Evolutionary conservation across 148 eudicot genomes (phyloP).

Genomic region (Fagopyrum tataricum): DNA sequence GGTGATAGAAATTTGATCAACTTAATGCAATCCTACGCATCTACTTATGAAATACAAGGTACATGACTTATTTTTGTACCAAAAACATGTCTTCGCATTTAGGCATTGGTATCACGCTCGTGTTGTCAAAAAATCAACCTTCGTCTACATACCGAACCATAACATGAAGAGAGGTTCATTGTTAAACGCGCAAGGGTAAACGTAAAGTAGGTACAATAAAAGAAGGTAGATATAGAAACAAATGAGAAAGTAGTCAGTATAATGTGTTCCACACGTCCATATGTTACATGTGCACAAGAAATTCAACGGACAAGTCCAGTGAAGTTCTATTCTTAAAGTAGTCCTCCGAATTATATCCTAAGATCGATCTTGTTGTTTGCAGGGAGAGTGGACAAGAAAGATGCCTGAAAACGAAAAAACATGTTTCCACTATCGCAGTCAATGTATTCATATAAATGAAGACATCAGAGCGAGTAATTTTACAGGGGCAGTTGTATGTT

Average conservation of each 20-base stretch:
- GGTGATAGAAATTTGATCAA: slow-evolving; percentile 56
- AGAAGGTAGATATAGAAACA: background rate
- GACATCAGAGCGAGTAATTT: background rate
- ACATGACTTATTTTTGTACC: background rate
- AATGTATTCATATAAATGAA: background rate
- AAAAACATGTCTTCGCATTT: background rate
- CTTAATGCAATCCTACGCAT: slow-evolving; percentile 37
- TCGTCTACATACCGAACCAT: too few species aligned
- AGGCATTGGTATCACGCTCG: background rate
- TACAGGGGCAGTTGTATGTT: background rate
- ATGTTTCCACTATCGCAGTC: background rate
- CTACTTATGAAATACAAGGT: slow-evolving; percentile 1
- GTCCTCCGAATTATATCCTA: too few species aligned
- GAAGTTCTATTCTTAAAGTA: too few species aligned
- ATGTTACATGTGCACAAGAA: too few species aligned
- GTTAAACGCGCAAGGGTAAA: too few species aligned
- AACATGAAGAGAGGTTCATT: too few species aligned
- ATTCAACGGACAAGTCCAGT: too few species aligned
- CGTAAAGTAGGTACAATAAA: too few species aligned
- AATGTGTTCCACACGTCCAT: too few species aligned
- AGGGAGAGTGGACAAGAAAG: background rate
- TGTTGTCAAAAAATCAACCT: too few species aligned
- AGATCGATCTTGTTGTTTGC: background rate
- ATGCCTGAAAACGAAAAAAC: background rate
- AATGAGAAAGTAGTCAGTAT: background rate